Base-by-base conservation (phyloP, 2,329 filamentous ascomycete species). In the Botrytis galanthina region DNA sequence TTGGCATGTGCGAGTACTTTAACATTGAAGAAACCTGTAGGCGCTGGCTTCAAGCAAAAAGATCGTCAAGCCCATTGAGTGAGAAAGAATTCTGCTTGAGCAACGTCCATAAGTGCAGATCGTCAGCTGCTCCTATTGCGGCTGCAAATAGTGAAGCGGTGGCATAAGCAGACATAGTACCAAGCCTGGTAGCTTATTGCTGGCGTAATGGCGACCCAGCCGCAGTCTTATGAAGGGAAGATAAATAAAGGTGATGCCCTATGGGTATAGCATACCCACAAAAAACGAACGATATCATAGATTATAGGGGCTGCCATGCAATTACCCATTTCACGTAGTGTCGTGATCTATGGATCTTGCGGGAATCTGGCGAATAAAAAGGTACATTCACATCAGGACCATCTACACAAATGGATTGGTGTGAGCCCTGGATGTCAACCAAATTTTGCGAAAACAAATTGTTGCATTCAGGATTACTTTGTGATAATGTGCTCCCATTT, bases 211-310 rank as follows among this genome's bases (percentile, higher is more conserved):
- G n/a, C 6, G 63, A 63, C 4, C 64, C 71, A 4, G 57, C 66
- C 20, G 63, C 22, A 16, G 32, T 71, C 2, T 64, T 74, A 54
- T 75, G 16, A 5, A 77, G 54, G 29, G 44, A 61, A 7, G 1
- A 20, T 51, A 72, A 76, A 35, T 63, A 72, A 16, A 76, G 39
- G 74, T 77, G 76, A 73, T 77, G 74, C 10, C 54, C 20, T n/a
- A 46, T 44, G 10, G 54, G 12, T 16, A 70, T 18, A 46, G 29
- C 39, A 70, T 20, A 26, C 14, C 29, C 39, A 20, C 14, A 22
- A 12, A 63, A n/a, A 37, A 29, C 20, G 26, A 20, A 29, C 8
- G 10, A 35, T 22, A 18, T 29, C 54, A 37, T 46, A 63, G 35
- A 46, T 4, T 9, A 63, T 10, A 39, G n/a, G 44, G 39, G 4